A percentile compares a stretch with the other conserved stretches of the same genome.
These are phyloP conservation scores for Schizophyllum commune DNA, from an alignment of 1,284 basidiomycete genomes.

Conservation along the genomic window DNA sequence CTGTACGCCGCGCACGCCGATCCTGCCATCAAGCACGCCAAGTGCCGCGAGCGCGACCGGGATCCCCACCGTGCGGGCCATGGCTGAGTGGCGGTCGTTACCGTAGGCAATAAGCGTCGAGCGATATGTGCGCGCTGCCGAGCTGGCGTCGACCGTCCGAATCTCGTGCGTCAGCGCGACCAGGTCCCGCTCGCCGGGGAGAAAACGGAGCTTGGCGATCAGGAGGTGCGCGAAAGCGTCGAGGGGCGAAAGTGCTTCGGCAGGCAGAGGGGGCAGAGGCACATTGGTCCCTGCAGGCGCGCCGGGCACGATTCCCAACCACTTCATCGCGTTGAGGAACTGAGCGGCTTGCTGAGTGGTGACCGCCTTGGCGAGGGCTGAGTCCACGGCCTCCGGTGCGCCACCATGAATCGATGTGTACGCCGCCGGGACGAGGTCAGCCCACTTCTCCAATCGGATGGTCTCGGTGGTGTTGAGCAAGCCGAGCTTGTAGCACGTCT, in stretches of 20 bases:
- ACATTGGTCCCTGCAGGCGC: constrained; percentile 13
- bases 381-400: neutral
- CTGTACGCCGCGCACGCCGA: constrained; percentile 54
- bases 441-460: constrained; percentile 39
- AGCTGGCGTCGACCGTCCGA: neutral
- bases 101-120: constrained; percentile 75
- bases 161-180: constrained; percentile 87
- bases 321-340: constrained; percentile 47
- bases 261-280: constrained; percentile 36
- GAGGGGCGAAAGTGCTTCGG: constrained; percentile 49
- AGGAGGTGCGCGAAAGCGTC: constrained; percentile 77
- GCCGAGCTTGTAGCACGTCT: constrained; percentile 69
- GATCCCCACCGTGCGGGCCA: constrained; percentile 85
- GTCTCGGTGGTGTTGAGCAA: constrained; percentile 45
- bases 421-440: constrained; percentile 25
- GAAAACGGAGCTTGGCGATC: constrained; percentile 69
- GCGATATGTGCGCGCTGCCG: constrained; percentile 49
- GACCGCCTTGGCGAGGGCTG: neutral
- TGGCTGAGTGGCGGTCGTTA: constrained; percentile 60
- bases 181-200: constrained; percentile 72
- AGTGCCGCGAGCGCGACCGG: constrained; percentile 78
- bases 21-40: constrained; percentile 62
- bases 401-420: neutral
- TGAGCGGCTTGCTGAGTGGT: constrained; percentile 16
- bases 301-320: constrained; percentile 43